A percentile compares a stretch with the other conserved stretches of the same genome.
Evolutionary conservation across 257 asterid genomes (phyloP).

Genomic region (Rhazya stricta): DNA sequence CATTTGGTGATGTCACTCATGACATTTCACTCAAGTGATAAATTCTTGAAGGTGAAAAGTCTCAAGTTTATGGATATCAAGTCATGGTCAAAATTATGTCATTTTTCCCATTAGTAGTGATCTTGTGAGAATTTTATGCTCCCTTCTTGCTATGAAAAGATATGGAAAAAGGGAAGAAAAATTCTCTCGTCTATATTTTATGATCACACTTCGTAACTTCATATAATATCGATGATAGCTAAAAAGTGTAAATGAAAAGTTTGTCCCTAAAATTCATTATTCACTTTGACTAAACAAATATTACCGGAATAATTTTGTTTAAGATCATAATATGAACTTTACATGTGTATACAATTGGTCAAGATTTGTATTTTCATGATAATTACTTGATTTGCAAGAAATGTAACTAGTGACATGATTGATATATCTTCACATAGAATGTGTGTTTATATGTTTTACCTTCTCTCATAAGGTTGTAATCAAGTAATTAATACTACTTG

Average conservation of each 20-base stretch:
- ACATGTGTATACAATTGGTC: not conserved
- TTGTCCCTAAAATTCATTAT: not conserved
- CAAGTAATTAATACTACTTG: not conserved
- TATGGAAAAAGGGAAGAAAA: not conserved
- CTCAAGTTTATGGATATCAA: not conserved
- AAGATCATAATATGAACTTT: not conserved
- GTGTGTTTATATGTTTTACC: not conserved
- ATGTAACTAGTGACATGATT: constrained; percentile 5
- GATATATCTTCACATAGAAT: not conserved
- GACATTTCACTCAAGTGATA: not conserved
- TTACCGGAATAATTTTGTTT: not conserved
- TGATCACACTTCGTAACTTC: no score
- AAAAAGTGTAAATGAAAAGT: no score
- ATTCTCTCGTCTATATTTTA: not conserved
- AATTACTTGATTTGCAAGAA: constrained; percentile 7
- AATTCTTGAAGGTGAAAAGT: not conserved
- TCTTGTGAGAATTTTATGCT: not conserved
- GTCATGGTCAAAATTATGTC: not conserved
- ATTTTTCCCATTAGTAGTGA: not conserved
- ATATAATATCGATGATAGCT: no score
- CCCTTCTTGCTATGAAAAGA: not conserved
- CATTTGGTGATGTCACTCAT: constrained; percentile 18
- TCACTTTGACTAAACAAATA: no score
- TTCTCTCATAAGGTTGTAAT: not conserved
- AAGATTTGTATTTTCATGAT: not conserved